Evolutionary conservation across 352 stramenopile genomes (phyloP).

Genomic region (Phytophthora sp.): DNA sequence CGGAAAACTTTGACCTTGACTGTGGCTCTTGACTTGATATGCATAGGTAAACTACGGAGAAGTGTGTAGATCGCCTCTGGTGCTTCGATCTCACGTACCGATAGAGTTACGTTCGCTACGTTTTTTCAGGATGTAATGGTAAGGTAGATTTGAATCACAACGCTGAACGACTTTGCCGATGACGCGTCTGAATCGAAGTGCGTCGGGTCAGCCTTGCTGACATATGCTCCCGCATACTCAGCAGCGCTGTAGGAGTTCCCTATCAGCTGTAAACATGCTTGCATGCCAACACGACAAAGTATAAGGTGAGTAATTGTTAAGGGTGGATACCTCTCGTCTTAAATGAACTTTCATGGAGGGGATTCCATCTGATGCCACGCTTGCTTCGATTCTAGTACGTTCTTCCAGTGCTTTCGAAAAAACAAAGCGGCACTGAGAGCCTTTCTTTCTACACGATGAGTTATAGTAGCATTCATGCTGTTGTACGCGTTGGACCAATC

Average conservation of each 20-base stretch:
- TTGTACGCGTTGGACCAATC: slow-evolving; percentile 22
- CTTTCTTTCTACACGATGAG: slow-evolving; percentile 16
- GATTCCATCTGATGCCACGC: not conserved
- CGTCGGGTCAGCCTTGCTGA: not conserved
- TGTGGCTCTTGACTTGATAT: not conserved
- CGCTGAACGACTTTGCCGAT: slow-evolving; percentile 20
- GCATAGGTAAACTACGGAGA: not conserved
- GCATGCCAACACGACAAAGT: not conserved
- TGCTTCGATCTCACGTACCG: not conserved
- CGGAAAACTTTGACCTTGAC: slow-evolving; percentile 6
- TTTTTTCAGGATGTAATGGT: slow-evolving; percentile 11
- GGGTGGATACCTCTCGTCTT: not conserved
- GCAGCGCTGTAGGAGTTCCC: not conserved
- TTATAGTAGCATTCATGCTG: slow-evolving; percentile 20
- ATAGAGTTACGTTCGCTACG: not conserved
- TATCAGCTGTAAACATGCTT: not conserved
- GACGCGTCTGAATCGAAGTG: not conserved
- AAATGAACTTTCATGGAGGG: not conserved
- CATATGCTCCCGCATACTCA: slow-evolving; percentile 31
- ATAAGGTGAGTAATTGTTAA: not conserved
- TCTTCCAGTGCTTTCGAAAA: slow-evolving; percentile 17
- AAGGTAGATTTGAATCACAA: slow-evolving; percentile 3
- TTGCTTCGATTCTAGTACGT: not conserved
- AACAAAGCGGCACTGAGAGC: slow-evolving; percentile 9
- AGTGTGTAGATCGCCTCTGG: not conserved